A percentile compares a stretch with the other conserved stretches of the same genome.
Evolutionary conservation across 2,329 filamentous ascomycete species (phyloP).

Genomic region (Sphaerulina populicola): DNA sequence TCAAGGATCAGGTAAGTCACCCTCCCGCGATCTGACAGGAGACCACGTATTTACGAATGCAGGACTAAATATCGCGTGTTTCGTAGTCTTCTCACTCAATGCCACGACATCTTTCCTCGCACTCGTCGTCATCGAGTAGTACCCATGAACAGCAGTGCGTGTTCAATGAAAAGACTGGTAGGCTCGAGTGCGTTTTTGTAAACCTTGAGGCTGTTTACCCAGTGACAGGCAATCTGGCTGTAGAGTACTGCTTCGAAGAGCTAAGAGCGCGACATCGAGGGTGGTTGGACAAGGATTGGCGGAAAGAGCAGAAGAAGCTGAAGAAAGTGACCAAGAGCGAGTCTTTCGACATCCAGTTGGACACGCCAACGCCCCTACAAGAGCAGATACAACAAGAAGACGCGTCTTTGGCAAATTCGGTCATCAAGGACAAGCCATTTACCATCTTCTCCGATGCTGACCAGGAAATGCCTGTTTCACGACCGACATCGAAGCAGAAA

Average conservation of each 20-base stretch:
- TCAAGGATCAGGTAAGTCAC: conserved; percentile 85
- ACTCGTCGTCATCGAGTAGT: conserved; percentile 22
- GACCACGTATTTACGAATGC: conserved; percentile 67
- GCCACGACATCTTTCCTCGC: conserved; percentile 26
- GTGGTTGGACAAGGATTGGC: conserved; percentile 49
- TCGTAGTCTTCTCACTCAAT: conserved; percentile 21
- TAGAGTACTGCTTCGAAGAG: conserved; percentile 87
- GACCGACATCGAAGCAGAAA: conserved; percentile 23
- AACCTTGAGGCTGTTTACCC: conserved; percentile 81
- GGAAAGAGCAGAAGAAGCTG: conserved; percentile 25
- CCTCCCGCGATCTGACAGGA: conserved; percentile 26
- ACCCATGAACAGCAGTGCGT: conserved; percentile 63
- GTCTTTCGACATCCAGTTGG: conserved; percentile 19
- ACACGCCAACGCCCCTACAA: conserved; percentile 7
- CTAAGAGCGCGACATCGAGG: conserved; percentile 71
- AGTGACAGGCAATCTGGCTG: conserved; percentile 55
- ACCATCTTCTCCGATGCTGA: conserved; percentile 5
- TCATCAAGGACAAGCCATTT: conserved; percentile 7
- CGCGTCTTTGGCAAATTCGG: neutral
- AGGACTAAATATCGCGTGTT: conserved; percentile 78
- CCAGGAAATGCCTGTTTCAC: conserved; percentile 4
- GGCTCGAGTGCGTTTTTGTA: conserved; percentile 78
- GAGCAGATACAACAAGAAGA: neutral
- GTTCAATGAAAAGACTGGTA: conserved; percentile 72
- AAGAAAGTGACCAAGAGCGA: conserved; percentile 13